Conservation (phyloP, 2,329 filamentous ascomycete species). For the Nannizziopsis barbatae region DNA sequence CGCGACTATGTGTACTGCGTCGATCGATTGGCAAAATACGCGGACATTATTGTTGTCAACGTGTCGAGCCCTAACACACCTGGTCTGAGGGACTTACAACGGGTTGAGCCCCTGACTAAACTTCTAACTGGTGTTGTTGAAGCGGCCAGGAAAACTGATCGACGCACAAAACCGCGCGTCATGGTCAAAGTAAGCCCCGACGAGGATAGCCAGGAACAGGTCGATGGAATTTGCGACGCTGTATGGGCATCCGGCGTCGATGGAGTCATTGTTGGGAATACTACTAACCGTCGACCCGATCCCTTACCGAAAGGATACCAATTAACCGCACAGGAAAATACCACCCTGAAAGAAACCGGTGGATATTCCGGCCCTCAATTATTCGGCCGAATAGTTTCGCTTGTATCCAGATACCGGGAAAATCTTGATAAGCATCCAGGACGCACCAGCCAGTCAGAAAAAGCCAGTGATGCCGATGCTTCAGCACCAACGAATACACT, state of each 20-base stretch:
- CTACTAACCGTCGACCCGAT: slow-evolving; percentile 69
- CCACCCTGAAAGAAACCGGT: slow-evolving; percentile 62
- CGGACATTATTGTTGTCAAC: slow-evolving; percentile 95
- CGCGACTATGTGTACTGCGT: slow-evolving; percentile 84
- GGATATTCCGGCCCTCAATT: slow-evolving; percentile 86
- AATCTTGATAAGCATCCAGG: slow-evolving; percentile 46
- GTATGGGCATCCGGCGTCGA: slow-evolving; percentile 77
- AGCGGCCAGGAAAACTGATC: slow-evolving; percentile 58
- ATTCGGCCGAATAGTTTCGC: slow-evolving; percentile 64
- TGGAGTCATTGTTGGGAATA: slow-evolving; percentile 94
- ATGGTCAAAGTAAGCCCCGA: slow-evolving; percentile 99
- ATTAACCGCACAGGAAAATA: slow-evolving; percentile 55
- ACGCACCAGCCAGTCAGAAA: slow-evolving; percentile 17
- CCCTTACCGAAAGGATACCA: slow-evolving; percentile 56
- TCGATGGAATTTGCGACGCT: slow-evolving; percentile 78
- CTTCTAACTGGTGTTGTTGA: slow-evolving; percentile 73
- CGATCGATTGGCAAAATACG: slow-evolving; percentile 67
- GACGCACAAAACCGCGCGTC: slow-evolving; percentile 64
- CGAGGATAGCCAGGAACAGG: slow-evolving; percentile 73
- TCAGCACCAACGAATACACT: neutral
- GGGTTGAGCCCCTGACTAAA: slow-evolving; percentile 66
- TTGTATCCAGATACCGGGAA: slow-evolving; percentile 69
- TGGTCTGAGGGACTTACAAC: slow-evolving; percentile 76
- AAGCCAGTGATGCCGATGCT: slow-evolving; percentile 14
- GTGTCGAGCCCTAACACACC: slow-evolving; percentile 95